phyloP scores from a whole-genome alignment of 495 filamentous ascomycete genomes.

The Penicillium ucsense region DNA sequence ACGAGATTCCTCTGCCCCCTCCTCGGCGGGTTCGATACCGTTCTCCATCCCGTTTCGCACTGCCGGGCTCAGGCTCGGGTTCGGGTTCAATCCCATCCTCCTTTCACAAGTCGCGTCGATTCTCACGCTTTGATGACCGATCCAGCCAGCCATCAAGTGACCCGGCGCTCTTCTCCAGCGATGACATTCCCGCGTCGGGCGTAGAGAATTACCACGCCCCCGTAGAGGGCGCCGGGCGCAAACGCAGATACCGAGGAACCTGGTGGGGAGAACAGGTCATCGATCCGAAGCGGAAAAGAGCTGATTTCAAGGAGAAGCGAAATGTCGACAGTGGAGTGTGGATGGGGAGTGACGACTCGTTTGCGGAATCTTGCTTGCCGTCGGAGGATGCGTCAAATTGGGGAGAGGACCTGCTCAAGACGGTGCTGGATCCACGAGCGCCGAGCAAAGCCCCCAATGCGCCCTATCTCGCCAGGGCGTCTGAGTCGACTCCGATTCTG shows the following conservation, averaged over 20 bases:
- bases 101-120: constrained; percentile 22
- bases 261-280: constrained; percentile 58
- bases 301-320: constrained; percentile 46
- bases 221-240: constrained; percentile 39
- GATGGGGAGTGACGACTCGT: constrained; percentile 57
- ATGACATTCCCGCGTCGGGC: constrained; percentile 58
- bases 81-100: constrained; percentile 7
- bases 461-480: neutral
- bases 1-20: constrained; percentile 36
- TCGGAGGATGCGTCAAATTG: constrained; percentile 27
- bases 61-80: neutral
- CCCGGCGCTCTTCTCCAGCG: constrained; percentile 67
- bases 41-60: constrained; percentile 17
- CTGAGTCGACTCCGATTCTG: neutral
- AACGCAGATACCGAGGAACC: constrained; percentile 56
- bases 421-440: constrained; percentile 10
- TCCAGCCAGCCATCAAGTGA: constrained; percentile 56
- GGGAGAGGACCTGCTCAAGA: constrained; percentile 31
- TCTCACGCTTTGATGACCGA: constrained; percentile 32
- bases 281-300: constrained; percentile 41
- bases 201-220: constrained; percentile 57
- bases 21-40: constrained; percentile 33
- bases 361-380: constrained; percentile 21
- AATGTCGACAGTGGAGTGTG: constrained; percentile 77
- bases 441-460: constrained; percentile 1